phyloP scores from a whole-genome alignment of 2,329 filamentous ascomycete species.

The Pezicula radicicola region DNA sequence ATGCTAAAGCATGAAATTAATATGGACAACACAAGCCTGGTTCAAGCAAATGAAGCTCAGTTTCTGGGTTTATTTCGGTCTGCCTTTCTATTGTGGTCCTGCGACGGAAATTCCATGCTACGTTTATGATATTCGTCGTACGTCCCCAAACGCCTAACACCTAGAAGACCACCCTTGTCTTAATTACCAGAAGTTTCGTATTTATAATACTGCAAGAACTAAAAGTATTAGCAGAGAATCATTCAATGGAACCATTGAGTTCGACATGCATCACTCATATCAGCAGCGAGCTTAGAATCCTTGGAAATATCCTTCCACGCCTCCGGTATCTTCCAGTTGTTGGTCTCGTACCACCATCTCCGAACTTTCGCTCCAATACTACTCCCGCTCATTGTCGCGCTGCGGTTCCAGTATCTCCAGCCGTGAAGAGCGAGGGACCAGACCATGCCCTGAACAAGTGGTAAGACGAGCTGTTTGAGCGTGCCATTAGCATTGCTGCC shows the following conservation, averaged over 20 bases:
- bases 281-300: conserved; percentile 30
- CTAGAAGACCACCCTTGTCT: neutral
- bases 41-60: too few relatives aligned
- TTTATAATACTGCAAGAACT: conserved; percentile 1
- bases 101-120: too few relatives aligned
- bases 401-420: conserved; percentile 88
- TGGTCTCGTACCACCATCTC: conserved; percentile 93
- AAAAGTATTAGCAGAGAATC: neutral
- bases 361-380: conserved; percentile 73
- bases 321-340: conserved; percentile 76
- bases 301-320: conserved; percentile 13
- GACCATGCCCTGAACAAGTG: conserved; percentile 81
- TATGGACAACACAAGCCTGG: too few relatives aligned
- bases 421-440: conserved; percentile 83
- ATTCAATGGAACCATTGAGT: conserved; percentile 2
- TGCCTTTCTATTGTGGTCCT: too few relatives aligned
- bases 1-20: too few relatives aligned
- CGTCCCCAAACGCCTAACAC: neutral
- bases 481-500: neutral
- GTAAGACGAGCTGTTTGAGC: conserved; percentile 68
- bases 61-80: too few relatives aligned
- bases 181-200: neutral
- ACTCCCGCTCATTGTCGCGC: conserved; percentile 71
- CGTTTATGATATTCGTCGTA: too few relatives aligned
- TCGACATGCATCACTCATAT: conserved; percentile 39